Evolutionary conservation across 169 alveolate species (phyloP).

Genomic region (Eimeria praecox): DNA sequence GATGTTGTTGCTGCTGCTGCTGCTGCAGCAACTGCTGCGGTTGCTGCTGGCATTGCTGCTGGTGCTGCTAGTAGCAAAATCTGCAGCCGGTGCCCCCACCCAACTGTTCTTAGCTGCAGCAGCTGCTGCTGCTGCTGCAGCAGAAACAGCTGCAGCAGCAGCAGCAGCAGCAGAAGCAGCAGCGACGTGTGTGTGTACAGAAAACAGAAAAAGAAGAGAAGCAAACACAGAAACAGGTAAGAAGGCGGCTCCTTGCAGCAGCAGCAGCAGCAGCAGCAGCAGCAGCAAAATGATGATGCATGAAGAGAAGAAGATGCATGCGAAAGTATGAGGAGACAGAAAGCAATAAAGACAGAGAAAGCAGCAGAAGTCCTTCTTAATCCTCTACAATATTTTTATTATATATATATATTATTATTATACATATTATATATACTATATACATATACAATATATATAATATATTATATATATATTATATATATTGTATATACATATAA

Average conservation of each 20-base stretch:
- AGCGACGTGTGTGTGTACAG: not conserved
- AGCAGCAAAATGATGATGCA: not conserved
- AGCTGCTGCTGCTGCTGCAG: conserved; percentile 40
- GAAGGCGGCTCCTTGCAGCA: not conserved
- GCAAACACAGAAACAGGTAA: not conserved
- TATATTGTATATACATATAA: not conserved
- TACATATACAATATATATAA: not conserved
- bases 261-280: too few relatives aligned
- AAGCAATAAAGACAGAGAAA: not conserved
- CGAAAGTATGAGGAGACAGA: not conserved
- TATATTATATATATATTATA: not conserved
- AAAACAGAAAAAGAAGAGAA: not conserved
- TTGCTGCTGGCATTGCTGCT: not conserved
- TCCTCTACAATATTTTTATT: not conserved
- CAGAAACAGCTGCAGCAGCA: conserved; percentile 53
- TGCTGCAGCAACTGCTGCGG: not conserved
- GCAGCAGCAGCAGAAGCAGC: conserved; percentile 66
- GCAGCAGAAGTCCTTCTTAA: not conserved
- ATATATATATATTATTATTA: not conserved
- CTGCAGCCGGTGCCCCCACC: not conserved
- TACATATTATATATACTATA: not conserved
- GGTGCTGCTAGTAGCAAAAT: not conserved
- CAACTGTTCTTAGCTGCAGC: conserved; percentile 10
- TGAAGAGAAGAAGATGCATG: not conserved
- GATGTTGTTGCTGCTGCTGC: not conserved